Conservation (phyloP, 2,329 filamentous ascomycete species). For the Graphilbum sp. region DNA sequence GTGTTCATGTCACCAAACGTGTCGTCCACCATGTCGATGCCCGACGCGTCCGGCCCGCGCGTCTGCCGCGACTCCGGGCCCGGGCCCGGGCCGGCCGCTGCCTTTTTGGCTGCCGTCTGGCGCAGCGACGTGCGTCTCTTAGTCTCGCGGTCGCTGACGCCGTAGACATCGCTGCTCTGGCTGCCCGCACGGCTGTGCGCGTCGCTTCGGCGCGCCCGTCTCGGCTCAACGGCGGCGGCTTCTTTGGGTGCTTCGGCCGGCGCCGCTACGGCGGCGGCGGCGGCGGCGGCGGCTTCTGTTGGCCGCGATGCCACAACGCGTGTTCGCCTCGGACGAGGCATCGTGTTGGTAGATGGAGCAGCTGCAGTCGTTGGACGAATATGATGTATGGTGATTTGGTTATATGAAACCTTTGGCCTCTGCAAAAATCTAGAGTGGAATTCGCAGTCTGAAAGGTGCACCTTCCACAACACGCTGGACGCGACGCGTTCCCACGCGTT, state of each 20-base stretch:
- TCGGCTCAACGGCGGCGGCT: neutral
- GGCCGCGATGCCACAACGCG: constrained; percentile 6
- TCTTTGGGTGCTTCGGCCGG: constrained; percentile 8
- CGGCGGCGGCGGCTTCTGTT: constrained; percentile 11
- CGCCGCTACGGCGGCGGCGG: constrained; percentile 11
- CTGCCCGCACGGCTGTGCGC: constrained; percentile 13
- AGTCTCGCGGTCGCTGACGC: constrained; percentile 19
- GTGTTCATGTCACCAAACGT: constrained; percentile 26
- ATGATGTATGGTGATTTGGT: too few species aligned
- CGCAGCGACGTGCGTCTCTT: constrained; percentile 11
- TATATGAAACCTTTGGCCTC: too few species aligned
- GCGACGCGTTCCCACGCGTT: too few species aligned
- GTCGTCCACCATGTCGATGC: constrained; percentile 27
- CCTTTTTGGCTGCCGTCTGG: constrained; percentile 2
- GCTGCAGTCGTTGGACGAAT: too few species aligned
- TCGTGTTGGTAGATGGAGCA: constrained; percentile 1
- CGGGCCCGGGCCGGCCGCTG: constrained; percentile 8
- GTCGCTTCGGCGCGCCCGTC: constrained; percentile 13
- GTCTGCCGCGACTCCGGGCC: constrained; percentile 17
- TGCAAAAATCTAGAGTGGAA: too few species aligned
- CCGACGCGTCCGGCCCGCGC: constrained; percentile 24
- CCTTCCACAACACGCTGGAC: too few species aligned
- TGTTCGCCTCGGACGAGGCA: constrained; percentile 10
- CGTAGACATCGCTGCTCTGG: constrained; percentile 16
- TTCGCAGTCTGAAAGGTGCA: too few species aligned